Evolutionary conservation across 371 early-diverging fungal species (phyloP), one percentile per base, ranked within the genome.

Genomic region (Rhizopus stolonifer): DNA sequence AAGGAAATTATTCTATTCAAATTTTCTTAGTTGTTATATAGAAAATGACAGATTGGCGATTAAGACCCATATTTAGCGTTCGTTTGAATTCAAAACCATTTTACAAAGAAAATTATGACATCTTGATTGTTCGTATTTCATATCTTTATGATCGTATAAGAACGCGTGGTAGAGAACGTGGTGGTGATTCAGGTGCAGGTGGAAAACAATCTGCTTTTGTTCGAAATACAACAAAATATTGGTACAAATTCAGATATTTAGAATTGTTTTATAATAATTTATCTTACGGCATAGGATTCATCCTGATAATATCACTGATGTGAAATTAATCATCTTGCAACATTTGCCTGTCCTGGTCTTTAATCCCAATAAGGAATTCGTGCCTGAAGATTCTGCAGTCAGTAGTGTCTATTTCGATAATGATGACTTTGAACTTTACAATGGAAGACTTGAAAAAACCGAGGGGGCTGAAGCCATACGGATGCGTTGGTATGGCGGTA

Each of bases 391-490:
- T 54, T 91, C 95, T 9, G 94, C 93, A 19, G 90, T 99, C 54
- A 88, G 93, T 4, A 92, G 93, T 45, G 87, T 98, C 2, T 99
- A 99, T 73, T 90, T 94, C 62, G 99, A 99, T 66, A 99, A 95
- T 52, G 82, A 86, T 4, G 60, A 79, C 7, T 92, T 95, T 69
- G 94, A 95, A 47, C 81, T 99, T 18, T 99, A 99, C 65, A 77
- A 82, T 25, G 91, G 89, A 23, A 88, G 99, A 46, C 73, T 99
- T 11, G 92, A 95, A 64, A 92, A 94, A 61, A 83, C 86, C 47
- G 95, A 96, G 56, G 90, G 90, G 21, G 96, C 98, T 15, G 89
- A 97, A 59, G 91, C 92, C 9, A 89, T 95, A 42, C 87, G 92
- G 34, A 80, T 99, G 50, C 85, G 99, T 29, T 83, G 93, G 93